Percentiles rank a stretch among this genome's conserved stretches.
Evolutionary conservation across 257 asterid species (phyloP).

Genomic region (Solanum chiquidenum): DNA sequence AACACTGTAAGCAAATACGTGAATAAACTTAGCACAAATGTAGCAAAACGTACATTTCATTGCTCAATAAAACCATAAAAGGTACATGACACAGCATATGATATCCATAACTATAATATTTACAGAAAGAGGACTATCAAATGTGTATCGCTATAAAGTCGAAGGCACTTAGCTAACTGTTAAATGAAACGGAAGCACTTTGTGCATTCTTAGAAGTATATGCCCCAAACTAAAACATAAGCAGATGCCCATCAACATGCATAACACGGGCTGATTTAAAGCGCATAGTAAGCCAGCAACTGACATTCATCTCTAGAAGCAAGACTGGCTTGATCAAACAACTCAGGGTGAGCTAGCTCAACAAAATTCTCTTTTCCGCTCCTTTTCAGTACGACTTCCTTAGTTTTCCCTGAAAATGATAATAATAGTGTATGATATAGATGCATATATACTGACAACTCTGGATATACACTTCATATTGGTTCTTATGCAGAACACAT

Average conservation of each 20-base stretch:
- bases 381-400: conserved; percentile 3
- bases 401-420: conserved; percentile 11
- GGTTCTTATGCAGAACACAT: not conserved
- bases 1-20: not conserved
- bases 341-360: conserved; percentile 3
- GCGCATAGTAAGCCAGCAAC: conserved; percentile 1
- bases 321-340: not conserved
- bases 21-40: conserved; percentile 7
- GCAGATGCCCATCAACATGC: conserved; percentile 12
- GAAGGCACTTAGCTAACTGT: conserved; percentile 11
- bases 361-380: conserved; percentile 8
- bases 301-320: not conserved
- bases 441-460: not conserved
- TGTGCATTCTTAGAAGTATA: conserved; percentile 11
- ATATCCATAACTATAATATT: conserved; percentile 25
- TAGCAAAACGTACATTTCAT: conserved; percentile 7
- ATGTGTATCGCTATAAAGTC: conserved; percentile 1
- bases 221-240: conserved; percentile 9
- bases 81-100: conserved; percentile 9
- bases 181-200: conserved; percentile 7
- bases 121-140: conserved; percentile 20
- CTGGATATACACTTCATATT: not conserved
- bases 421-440: not conserved
- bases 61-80: conserved; percentile 7
- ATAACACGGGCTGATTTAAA: not conserved